These are phyloP conservation scores for Penicillium crustosum DNA, from an alignment of 2,329 filamentous ascomycete genomes.

Conservation along the genomic window DNA sequence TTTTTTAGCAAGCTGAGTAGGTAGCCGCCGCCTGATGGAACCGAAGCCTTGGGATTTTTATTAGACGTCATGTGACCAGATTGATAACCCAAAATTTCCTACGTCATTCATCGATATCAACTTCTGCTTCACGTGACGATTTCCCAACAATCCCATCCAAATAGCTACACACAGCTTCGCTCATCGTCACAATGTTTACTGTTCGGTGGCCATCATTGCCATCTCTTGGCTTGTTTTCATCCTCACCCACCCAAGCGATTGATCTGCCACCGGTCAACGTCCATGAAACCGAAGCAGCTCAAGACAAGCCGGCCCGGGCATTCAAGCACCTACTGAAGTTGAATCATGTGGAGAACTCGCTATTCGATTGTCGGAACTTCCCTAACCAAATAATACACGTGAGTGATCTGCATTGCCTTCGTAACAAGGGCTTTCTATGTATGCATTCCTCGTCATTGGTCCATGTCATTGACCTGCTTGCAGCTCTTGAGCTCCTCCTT, in stretches of 20 bases:
- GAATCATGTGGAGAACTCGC: constrained; percentile 84
- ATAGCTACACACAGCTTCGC: background rate
- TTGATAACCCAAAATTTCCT: constrained; percentile 7
- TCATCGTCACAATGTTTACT: constrained; percentile 20
- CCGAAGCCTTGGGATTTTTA: too few species aligned
- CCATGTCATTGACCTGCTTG: constrained; percentile 9
- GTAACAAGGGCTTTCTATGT: background rate
- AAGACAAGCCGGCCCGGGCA: constrained; percentile 75
- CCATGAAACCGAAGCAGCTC: constrained; percentile 75
- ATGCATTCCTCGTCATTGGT: background rate
- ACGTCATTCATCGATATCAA: constrained; percentile 11
- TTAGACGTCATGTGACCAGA: background rate
- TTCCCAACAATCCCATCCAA: constrained; percentile 25
- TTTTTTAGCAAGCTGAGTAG: background rate
- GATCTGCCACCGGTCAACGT: constrained; percentile 67
- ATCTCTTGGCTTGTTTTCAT: constrained; percentile 28
- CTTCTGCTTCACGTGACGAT: constrained; percentile 11
- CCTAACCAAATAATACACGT: constrained; percentile 83
- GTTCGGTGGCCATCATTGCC: constrained; percentile 27
- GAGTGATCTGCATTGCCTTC: constrained; percentile 24
- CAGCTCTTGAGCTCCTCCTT: constrained; percentile 80
- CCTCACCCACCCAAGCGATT: constrained; percentile 24
- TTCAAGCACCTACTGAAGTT: constrained; percentile 88
- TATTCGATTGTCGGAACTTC: constrained; percentile 72
- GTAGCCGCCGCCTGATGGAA: too few species aligned